phyloP scores from a whole-genome alignment of 129 eudicot species.

The Gnaphalium uliginosum region DNA sequence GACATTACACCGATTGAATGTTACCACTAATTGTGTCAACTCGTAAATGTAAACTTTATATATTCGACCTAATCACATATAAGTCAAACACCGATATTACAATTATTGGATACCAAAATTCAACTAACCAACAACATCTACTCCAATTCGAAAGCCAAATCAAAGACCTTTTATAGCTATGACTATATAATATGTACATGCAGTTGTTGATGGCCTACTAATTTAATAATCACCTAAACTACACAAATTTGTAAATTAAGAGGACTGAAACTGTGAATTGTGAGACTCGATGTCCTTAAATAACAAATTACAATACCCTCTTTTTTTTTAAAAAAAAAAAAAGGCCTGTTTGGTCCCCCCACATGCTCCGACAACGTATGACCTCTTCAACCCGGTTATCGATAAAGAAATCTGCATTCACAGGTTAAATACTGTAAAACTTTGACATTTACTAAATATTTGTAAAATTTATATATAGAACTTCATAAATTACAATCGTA shows the following conservation, averaged over 20 bases:
- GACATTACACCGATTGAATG: too few relatives aligned
- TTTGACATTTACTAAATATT: too few relatives aligned
- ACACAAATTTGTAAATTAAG: slow-evolving; percentile 1
- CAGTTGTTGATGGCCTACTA: slow-evolving; percentile 14
- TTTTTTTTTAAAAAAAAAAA: slow-evolving; percentile 31
- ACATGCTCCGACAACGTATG: slow-evolving; percentile 43
- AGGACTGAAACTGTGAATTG: slow-evolving; percentile 22
- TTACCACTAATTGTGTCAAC: not conserved
- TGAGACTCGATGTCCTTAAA: slow-evolving; percentile 31
- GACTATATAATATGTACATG: not conserved
- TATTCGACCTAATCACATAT: too few relatives aligned
- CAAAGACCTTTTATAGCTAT: not conserved
- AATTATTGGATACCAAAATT: too few relatives aligned
- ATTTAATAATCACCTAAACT: slow-evolving; percentile 11
- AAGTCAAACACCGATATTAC: not conserved
- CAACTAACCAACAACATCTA: not conserved
- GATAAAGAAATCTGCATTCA: slow-evolving; percentile 17
- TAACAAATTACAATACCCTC: slow-evolving; percentile 14
- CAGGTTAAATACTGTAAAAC: not conserved
- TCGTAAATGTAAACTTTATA: too few relatives aligned
- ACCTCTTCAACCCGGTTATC: slow-evolving; percentile 29
- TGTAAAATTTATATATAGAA: not conserved
- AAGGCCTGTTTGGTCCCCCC: slow-evolving; percentile 37
- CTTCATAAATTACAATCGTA: not conserved
- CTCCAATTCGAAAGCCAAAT: not conserved